Conservation (phyloP, 2,329 filamentous ascomycete genomes). For the Zymoseptoria crescenta region DNA sequence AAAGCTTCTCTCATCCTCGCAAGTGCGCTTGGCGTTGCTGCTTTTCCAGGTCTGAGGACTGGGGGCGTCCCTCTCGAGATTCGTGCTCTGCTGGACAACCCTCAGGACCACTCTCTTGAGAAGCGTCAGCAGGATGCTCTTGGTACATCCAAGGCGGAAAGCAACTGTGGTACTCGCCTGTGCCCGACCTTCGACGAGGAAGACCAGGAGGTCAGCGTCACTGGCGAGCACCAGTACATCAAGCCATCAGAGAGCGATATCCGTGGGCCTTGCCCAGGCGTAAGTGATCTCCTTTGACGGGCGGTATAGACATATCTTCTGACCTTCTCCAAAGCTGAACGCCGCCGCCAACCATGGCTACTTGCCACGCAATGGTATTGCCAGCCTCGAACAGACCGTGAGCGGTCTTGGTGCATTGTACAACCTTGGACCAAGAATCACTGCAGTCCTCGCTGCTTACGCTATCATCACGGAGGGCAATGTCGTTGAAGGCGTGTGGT, state of each 20-base stretch:
- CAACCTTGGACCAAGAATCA: slow-evolving; percentile 24
- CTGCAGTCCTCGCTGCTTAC: slow-evolving; percentile 26
- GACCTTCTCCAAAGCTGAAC: neutral
- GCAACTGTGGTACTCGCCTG: slow-evolving; percentile 10
- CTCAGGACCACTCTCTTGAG: slow-evolving; percentile 2
- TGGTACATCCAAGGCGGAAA: slow-evolving; percentile 13
- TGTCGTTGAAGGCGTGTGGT: slow-evolving; percentile 20
- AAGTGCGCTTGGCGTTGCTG: slow-evolving; percentile 13
- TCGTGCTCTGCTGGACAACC: slow-evolving; percentile 7
- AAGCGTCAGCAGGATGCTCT: slow-evolving; percentile 12
- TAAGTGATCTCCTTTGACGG: neutral
- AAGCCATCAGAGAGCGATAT: slow-evolving; percentile 11
- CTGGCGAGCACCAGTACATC: slow-evolving; percentile 12
- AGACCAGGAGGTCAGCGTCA: slow-evolving; percentile 14
- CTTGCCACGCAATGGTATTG: slow-evolving; percentile 25
- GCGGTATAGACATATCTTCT: neutral
- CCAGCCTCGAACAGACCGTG: slow-evolving; percentile 23
- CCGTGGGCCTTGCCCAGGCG: slow-evolving; percentile 11
- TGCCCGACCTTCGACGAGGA: slow-evolving; percentile 15
- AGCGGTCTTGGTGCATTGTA: slow-evolving; percentile 19
- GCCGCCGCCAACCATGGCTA: slow-evolving; percentile 15
- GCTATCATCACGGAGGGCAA: slow-evolving; percentile 28
- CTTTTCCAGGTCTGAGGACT: slow-evolving; percentile 8
- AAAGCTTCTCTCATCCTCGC: slow-evolving; percentile 14
- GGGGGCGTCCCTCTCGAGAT: slow-evolving; percentile 4